Base-by-base conservation (phyloP, 2,329 filamentous ascomycete species). In the Fusarium newnesense region DNA sequence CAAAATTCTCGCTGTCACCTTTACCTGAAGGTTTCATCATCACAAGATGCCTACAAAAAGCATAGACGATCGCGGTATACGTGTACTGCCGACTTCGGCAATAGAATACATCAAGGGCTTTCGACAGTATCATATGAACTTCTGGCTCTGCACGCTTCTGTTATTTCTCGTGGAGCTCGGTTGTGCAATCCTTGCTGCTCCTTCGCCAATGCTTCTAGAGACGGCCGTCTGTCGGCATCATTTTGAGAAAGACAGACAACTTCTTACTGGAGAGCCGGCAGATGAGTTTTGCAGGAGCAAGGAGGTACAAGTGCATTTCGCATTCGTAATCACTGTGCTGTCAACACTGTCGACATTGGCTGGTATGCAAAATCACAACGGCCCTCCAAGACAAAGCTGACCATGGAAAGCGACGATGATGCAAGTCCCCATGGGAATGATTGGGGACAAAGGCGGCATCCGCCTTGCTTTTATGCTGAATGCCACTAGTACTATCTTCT, bases 151-250 rank as follows among this genome's bases (percentile, higher is more conserved):
- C 2, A 44, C 42, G 19, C 18, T 37, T 21, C 16, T 56, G 2
- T 26, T 66, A 4, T 64, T 64, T 16, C 36, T 65, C 11, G 30
- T 28, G 13, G 43, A 46, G n/a, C 10, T 58, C 11, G 63, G 47
- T 12, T 64, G 47, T 21, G 26, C 57, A 18, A 54, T 47, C 8
- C 60, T 65, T 24, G 24, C 40, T 10, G 63, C 63, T 13, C 60
- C 63, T 6, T 57, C 34, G 3, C 30, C 47, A 12, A 40, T 40
- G 12, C 63, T 66, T 43, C 32, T 66, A 18, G 47, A 57, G 36
- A 42, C 47, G 37, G 60, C 60, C 5, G 60, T 66, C 7, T 66
- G 63, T 36, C 63, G 42, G 54, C n/a, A 42, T 18, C 43, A 57
- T 32, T 66, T 47, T 43, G 30, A 42, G 40, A 42, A 30, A 4